Percentiles rank a stretch among this genome's conserved stretches.
phyloP scores from a whole-genome alignment of 176 grass and related monocot species.

The Triticum urartu region DNA sequence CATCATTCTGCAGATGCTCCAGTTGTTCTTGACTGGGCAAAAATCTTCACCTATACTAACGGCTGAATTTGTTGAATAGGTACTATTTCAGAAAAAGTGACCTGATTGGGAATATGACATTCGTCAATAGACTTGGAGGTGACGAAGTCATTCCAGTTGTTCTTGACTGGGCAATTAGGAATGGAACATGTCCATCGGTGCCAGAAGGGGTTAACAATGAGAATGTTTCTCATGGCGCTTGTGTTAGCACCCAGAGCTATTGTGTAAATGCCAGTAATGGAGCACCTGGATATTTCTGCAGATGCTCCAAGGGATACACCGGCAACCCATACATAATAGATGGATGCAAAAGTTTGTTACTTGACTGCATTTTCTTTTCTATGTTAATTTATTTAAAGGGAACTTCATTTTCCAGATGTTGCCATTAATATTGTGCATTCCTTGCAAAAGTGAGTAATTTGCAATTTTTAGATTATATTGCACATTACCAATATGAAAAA shows the following conservation, averaged over 20 bases:
- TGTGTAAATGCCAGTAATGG: not conserved
- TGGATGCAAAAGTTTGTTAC: slow-evolving; percentile 8
- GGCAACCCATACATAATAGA: not conserved
- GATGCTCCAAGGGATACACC: not conserved
- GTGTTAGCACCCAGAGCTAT: not conserved
- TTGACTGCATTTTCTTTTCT: too few species aligned
- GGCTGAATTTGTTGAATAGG: too few species aligned
- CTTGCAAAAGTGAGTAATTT: not conserved
- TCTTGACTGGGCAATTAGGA: not conserved
- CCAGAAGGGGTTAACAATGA: not conserved
- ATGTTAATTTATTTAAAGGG: not conserved
- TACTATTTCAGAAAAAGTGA: not conserved
- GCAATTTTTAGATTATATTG: too few species aligned
- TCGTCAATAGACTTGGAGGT: not conserved
- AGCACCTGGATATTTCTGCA: not conserved
- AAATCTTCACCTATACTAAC: too few species aligned
- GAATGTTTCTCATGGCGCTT: not conserved
- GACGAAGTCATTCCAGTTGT: not conserved
- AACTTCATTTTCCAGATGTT: not conserved
- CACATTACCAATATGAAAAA: too few species aligned
- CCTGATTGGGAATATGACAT: not conserved
- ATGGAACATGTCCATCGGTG: not conserved
- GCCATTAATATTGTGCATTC: not conserved
- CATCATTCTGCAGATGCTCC: too few species aligned
- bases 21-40: too few species aligned